These are phyloP conservation scores for Sporisorium reilianum DNA, from an alignment of 1,284 basidiomycete species.

Conservation along the genomic window DNA sequence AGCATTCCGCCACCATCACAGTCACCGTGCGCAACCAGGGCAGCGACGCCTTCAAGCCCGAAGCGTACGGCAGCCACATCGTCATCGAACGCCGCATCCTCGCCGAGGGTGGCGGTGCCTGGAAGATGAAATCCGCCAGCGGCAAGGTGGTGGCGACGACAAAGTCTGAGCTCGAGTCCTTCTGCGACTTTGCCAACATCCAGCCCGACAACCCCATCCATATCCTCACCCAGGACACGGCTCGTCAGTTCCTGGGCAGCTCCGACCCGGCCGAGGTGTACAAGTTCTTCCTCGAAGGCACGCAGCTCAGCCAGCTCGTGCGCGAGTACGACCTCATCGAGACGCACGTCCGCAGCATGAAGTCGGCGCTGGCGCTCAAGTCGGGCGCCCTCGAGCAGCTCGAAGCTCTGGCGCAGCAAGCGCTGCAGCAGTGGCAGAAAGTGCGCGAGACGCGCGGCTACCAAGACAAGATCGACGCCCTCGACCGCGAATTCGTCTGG, in stretches of 20 bases:
- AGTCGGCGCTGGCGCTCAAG: constrained; percentile 60
- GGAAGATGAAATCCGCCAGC: constrained; percentile 82
- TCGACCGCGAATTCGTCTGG: constrained; percentile 90
- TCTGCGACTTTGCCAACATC: constrained; percentile 95
- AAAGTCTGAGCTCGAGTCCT: constrained; percentile 84
- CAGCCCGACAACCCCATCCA: constrained; percentile 98
- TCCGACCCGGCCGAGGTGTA: constrained; percentile 90
- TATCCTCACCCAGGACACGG: constrained; percentile 74
- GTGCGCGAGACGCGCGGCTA: constrained; percentile 81
- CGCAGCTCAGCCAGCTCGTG: constrained; percentile 86
- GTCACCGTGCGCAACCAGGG: constrained; percentile 88
- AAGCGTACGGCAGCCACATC: constrained; percentile 86
- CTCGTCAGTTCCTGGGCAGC: constrained; percentile 86
- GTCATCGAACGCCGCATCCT: constrained; percentile 85
- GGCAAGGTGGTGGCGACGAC: constrained; percentile 81
- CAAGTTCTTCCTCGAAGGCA: constrained; percentile 89
- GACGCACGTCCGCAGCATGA: constrained; percentile 57
- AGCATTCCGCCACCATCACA: constrained; percentile 82
- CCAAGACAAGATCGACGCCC: constrained; percentile 76
- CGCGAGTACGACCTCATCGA: constrained; percentile 85
- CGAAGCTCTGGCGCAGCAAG: constrained; percentile 75
- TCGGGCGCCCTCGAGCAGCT: constrained; percentile 81
- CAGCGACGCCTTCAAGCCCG: constrained; percentile 84
- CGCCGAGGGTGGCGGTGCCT: constrained; percentile 79
- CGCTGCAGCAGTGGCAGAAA: constrained; percentile 77